Evolutionary conservation across 495 filamentous ascomycete species (phyloP).

Genomic region (Penicillium canescens): DNA sequence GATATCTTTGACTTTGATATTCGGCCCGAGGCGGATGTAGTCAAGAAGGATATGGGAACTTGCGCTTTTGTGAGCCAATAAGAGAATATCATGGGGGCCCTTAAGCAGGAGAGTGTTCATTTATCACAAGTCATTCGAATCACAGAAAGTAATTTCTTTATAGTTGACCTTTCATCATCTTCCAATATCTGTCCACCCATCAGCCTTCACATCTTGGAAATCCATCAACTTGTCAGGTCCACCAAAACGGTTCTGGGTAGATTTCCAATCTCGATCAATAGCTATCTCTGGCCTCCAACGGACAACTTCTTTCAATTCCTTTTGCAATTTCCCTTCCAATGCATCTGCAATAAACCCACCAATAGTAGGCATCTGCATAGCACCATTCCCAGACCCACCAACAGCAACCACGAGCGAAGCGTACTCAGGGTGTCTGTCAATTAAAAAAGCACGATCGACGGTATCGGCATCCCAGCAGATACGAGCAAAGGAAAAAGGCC

Average conservation of each 20-base stretch:
- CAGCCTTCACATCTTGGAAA: conserved; percentile 40
- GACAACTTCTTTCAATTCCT: conserved; percentile 39
- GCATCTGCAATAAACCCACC: conserved; percentile 48
- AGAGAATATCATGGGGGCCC: too few relatives aligned
- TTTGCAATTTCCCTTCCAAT: conserved; percentile 42
- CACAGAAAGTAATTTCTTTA: not conserved
- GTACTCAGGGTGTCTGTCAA: conserved; percentile 42
- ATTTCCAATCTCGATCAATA: conserved; percentile 45
- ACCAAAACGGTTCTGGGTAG: conserved; percentile 50
- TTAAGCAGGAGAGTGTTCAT: not conserved
- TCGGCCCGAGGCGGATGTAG: conserved; percentile 61
- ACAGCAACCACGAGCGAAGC: conserved; percentile 46
- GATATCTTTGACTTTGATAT: conserved; percentile 98
- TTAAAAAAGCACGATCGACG: conserved; percentile 50
- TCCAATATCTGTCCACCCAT: conserved; percentile 36
- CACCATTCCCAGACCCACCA: conserved; percentile 53
- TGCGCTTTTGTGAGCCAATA: conserved; percentile 70
- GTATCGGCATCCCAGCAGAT: conserved; percentile 60
- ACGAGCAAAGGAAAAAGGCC: conserved; percentile 48
- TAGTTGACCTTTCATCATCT: conserved; percentile 1
- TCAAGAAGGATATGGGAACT: conserved; percentile 69
- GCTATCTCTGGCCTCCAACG: conserved; percentile 54
- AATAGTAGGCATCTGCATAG: conserved; percentile 52
- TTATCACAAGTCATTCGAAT: not conserved
- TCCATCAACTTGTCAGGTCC: conserved; percentile 46